These are phyloP conservation scores for Rhazya stricta DNA, from an alignment of 257 asterid genomes.

Conservation along the genomic window DNA sequence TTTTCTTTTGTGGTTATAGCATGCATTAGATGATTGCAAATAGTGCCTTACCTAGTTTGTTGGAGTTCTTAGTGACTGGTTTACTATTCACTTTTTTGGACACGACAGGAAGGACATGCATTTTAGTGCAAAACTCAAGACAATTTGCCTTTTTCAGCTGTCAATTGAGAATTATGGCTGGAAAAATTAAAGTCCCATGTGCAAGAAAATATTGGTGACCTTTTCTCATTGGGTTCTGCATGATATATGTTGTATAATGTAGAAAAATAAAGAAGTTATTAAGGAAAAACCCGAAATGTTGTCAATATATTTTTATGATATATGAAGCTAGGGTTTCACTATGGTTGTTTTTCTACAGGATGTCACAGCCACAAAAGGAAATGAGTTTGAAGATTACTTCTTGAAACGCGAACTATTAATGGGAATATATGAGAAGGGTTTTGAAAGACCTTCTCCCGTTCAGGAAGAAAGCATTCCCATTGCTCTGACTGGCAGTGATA, in stretches of 20 bases:
- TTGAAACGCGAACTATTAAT: conserved; percentile 77
- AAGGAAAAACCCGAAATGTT: background rate
- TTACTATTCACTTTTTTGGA: conserved; percentile 4
- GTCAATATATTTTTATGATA: background rate
- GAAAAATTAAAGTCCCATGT: background rate
- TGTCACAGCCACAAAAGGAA: conserved; percentile 85
- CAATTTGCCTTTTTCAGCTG: too few species aligned
- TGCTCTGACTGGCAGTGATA: conserved; percentile 76
- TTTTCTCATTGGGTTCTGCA: background rate
- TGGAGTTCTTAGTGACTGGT: background rate
- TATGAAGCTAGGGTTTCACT: background rate
- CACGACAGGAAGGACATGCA: background rate
- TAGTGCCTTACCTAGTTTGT: too few species aligned
- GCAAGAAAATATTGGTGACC: background rate
- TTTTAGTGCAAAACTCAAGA: background rate
- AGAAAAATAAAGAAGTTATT: too few species aligned
- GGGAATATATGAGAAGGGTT: conserved; percentile 88
- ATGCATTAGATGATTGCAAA: background rate
- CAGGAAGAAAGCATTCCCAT: conserved; percentile 88
- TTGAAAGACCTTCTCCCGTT: conserved; percentile 76
- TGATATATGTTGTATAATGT: background rate
- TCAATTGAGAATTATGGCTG: background rate
- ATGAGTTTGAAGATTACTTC: conserved; percentile 82
- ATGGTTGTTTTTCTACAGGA: conserved; percentile 34
- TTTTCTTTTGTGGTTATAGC: background rate